Base-by-base conservation (phyloP, 169 alveolate species). In the Plasmodium reichenowi region DNA sequence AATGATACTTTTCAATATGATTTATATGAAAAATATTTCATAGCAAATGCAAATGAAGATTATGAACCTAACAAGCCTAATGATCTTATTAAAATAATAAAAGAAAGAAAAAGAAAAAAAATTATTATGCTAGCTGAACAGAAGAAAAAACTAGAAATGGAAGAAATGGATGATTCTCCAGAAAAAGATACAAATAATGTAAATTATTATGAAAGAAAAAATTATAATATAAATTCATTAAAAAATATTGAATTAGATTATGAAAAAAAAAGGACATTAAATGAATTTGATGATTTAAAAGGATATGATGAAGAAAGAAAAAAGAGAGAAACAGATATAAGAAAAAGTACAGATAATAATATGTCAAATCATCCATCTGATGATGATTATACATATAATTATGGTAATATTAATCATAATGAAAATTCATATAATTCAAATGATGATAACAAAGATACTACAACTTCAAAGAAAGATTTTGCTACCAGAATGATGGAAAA, bases 401-500 rank as follows among this genome's bases (percentile, higher is more conserved):
- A 12, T 47, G 52, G 7, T 13, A 78, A 20, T 38, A 26, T 38
- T 50, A 66, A 20, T 15, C 47, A 38, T 38, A 78, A 86, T 52
- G 93, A 90, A 45, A 75, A 89, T 29, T n/a, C 54, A 43, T 8
- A 54, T 73, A 71, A 71, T 47, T 15, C 56, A 67, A 67, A 74
- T 58, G 88, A 87, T 13, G 52, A 20, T 64, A 73, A 29, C 7
- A 71, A 59, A 29, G 78, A 47, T 3, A 62, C 56, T 60, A 92
- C 76, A 59, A 89, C 92, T 43, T 83, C 71, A 48, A 88, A 93
- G 74, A 95, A 96, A 89, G 94, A 93, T 67, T 89, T 96, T 45
- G 98, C 97, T 7, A 85, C 96, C 50, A 90, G 96, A 47, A 92
- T 95, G 95, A 94, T 96, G 97, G 97, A 95, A 89, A 96, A 96